Evolutionary conservation across 106 monocot genomes (phyloP), one percentile per base, ranked within the genome.

Genomic region (Acorus gramineus): DNA sequence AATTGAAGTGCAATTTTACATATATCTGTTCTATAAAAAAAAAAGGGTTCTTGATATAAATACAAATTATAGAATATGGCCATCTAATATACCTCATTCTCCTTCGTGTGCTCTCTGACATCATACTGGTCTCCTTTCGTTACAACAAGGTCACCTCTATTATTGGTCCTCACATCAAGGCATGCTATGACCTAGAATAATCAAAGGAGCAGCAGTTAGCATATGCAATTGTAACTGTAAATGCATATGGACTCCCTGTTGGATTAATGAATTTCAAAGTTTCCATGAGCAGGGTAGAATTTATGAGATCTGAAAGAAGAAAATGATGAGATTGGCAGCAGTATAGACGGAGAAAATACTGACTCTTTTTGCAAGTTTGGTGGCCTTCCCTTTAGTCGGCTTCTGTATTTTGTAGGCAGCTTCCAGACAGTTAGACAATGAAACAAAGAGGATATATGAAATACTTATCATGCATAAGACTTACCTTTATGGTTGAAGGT

Each of bases 91-190:
- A 96, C 95, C 95, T 96, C 87, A 53, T 90, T 65, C 60, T 75
- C 78, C 63, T 79, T 68, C 57, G 80, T 80, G 59, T 73, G 76
- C 49, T 96, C 95, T 70, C 95, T 80, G 56, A 96, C 95, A 69
- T 96, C 87, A 79, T 95, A 90, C 57, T 96, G 95, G 65, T 96
- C 95, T 7, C 95, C 95, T 81, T 96, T 96, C 4, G 95, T 96
- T 59, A 96, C 95, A 46, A 90, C 95, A 64, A 96, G 84, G 68
- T 96, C 90, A 10, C 95, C 95, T 62, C 64, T 85, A 80, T 96
- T 90, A 79, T 90, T 90, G 49, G 90, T 65, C 69, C 95, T 79
- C 68, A 96, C 95, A 83, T 96, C 95, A 71, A 96, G 90, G 62
- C 95, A 96, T 64, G 95, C 87, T 78, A 96, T 90, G 47, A 96